Conservation (phyloP, 1,284 basidiomycete species). For the Cutaneotrichosporon dermatis region DNA sequence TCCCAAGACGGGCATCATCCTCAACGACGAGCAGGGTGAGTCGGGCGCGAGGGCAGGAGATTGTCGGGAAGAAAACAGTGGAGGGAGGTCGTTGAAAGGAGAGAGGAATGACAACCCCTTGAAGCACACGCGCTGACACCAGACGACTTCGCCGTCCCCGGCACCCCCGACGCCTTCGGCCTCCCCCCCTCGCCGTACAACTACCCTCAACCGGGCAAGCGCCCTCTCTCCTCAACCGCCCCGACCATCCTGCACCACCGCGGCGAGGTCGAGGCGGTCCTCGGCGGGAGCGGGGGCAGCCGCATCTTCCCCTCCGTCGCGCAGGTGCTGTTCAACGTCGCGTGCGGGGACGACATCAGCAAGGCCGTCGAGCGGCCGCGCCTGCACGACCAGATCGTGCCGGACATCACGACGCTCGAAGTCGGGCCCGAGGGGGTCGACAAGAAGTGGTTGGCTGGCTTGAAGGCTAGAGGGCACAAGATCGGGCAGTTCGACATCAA, state of each 20-base stretch:
- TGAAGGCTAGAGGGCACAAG: slow-evolving; percentile 66
- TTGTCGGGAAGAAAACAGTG: too few relatives aligned
- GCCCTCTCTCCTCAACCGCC: slow-evolving; percentile 73
- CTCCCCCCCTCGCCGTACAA: slow-evolving; percentile 83
- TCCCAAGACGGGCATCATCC: slow-evolving; percentile 73
- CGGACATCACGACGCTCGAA: slow-evolving; percentile 62
- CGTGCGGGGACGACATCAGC: slow-evolving; percentile 74
- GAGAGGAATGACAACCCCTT: too few relatives aligned
- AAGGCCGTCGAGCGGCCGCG: slow-evolving; percentile 77
- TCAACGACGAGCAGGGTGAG: slow-evolving; percentile 69
- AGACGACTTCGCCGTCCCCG: slow-evolving; percentile 85
- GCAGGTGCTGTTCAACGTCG: slow-evolving; percentile 74
- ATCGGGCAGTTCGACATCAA: slow-evolving; percentile 55
- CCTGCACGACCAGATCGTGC: slow-evolving; percentile 89
- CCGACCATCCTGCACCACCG: slow-evolving; percentile 77
- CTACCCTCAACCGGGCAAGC: slow-evolving; percentile 78
- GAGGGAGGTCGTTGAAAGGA: too few relatives aligned
- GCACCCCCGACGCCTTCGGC: slow-evolving; percentile 73
- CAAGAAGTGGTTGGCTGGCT: slow-evolving; percentile 54
- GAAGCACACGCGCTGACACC: too few relatives aligned
- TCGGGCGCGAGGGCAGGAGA: too few relatives aligned
- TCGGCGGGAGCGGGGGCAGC: slow-evolving; percentile 83
- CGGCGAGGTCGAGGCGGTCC: slow-evolving; percentile 64
- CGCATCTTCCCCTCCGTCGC: slow-evolving; percentile 76
- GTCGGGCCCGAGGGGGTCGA: slow-evolving; percentile 54